Evolutionary conservation across 345 rosid genomes (phyloP).

Genomic region (Aurinia saxatilis): DNA sequence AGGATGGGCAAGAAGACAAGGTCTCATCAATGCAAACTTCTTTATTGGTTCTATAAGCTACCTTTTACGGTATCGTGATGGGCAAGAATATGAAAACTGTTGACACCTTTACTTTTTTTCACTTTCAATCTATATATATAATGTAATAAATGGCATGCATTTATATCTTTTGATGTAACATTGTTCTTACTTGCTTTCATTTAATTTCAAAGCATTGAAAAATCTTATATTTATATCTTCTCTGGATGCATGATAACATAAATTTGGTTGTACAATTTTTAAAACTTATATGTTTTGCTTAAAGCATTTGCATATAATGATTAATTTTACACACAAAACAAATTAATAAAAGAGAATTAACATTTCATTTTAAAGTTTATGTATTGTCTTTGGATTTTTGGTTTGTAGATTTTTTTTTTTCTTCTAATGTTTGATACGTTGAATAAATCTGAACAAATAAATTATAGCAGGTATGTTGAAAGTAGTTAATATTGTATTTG

Average conservation of each 20-base stretch:
- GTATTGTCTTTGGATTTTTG: background rate
- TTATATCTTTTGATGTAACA: conserved; percentile 18
- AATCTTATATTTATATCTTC: background rate
- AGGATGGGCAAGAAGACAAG: conserved; percentile 18
- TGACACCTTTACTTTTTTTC: conserved; percentile 7
- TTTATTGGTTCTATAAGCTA: conserved; percentile 19
- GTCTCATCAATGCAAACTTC: conserved; percentile 19
- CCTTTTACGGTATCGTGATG: conserved; percentile 23
- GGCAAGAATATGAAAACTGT: conserved; percentile 17
- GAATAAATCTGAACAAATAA: background rate
- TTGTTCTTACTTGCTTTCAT: conserved; percentile 19
- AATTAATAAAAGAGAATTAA: too few species aligned
- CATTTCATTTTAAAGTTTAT: too few species aligned
- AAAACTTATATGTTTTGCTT: background rate
- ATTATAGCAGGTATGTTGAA: background rate
- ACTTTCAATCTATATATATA: background rate
- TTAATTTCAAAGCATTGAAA: conserved; percentile 10
- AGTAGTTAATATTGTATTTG: background rate
- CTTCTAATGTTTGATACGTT: background rate
- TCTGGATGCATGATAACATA: too few species aligned
- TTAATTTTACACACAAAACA: background rate
- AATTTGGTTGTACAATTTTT: too few species aligned
- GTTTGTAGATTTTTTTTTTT: background rate
- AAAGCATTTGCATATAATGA: background rate
- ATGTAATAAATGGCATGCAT: conserved; percentile 21